Evolutionary conservation across 176 grass and related monocot genomes (phyloP).

Genomic region (Cymbopogon citratus): DNA sequence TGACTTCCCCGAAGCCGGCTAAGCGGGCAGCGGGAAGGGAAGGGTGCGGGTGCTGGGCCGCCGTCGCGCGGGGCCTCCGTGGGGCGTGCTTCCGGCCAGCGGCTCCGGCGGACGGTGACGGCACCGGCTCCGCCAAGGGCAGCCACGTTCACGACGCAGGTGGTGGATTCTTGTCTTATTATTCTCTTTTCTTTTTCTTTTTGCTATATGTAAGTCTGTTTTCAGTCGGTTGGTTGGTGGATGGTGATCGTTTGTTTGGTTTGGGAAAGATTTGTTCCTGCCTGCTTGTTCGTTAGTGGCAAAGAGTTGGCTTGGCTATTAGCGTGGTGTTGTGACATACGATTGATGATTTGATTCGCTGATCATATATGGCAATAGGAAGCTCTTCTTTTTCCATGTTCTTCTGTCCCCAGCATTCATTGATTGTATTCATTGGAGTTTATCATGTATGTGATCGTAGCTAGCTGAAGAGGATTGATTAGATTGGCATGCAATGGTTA

Average conservation of each 20-base stretch:
- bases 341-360: neutral
- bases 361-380: neutral
- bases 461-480: neutral
- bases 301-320: slow-evolving; percentile 12
- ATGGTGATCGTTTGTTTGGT: slow-evolving; percentile 25
- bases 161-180: slow-evolving; percentile 1
- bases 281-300: slow-evolving; percentile 23
- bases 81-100: slow-evolving; percentile 45
- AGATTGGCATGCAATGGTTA: neutral
- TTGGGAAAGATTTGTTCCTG: neutral
- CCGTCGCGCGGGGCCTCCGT: slow-evolving; percentile 47
- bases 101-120: neutral
- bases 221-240: neutral
- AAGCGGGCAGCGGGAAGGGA: slow-evolving; percentile 24
- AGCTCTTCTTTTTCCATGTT: neutral
- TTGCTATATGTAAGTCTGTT: neutral
- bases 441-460: neutral
- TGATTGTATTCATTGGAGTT: neutral
- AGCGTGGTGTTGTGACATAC: neutral
- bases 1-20: too few species aligned
- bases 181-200: neutral
- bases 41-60: slow-evolving; percentile 84
- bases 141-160: slow-evolving; percentile 83
- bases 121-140: slow-evolving; percentile 43
- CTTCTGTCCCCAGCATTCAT: neutral